Percentiles rank a stretch among this genome's conserved stretches.
Evolutionary conservation across 345 rosid genomes (phyloP).

Genomic region (Dovyalis caffra): DNA sequence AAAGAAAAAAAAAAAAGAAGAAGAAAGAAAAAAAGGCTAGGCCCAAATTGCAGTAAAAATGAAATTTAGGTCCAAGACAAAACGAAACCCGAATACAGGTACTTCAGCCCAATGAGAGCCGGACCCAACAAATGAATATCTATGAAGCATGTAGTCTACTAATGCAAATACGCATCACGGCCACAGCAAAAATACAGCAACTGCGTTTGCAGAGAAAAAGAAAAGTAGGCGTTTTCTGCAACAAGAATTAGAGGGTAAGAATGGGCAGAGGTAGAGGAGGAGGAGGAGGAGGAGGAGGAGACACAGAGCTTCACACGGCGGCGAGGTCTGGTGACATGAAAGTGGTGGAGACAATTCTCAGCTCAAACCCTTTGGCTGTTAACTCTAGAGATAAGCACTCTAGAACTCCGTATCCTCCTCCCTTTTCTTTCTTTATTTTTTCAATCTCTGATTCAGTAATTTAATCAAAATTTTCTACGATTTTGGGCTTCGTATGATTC

Average conservation of each 20-base stretch:
- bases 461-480: background rate
- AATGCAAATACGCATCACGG: too few relatives aligned
- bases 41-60: too few relatives aligned
- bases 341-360: conserved; percentile 55
- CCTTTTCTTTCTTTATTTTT: background rate
- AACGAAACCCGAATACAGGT: background rate
- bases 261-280: background rate
- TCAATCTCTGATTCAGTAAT: background rate
- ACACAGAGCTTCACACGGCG: conserved; percentile 62
- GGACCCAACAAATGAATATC: background rate
- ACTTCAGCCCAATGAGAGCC: background rate
- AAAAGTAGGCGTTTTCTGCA: background rate
- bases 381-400: conserved; percentile 96
- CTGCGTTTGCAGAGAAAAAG: too few relatives aligned
- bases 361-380: conserved; percentile 60
- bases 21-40: too few relatives aligned
- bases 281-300: conserved; percentile 15
- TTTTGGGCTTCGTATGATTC: background rate
- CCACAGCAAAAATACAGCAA: too few relatives aligned
- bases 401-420: conserved; percentile 87
- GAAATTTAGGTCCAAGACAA: too few relatives aligned
- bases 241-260: background rate
- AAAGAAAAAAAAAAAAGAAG: too few relatives aligned
- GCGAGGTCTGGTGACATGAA: conserved; percentile 88
- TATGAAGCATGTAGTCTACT: too few relatives aligned